phyloP scores from a whole-genome alignment of 1,139 yeast species.

The Hemisphaericaspora subhashii region DNA sequence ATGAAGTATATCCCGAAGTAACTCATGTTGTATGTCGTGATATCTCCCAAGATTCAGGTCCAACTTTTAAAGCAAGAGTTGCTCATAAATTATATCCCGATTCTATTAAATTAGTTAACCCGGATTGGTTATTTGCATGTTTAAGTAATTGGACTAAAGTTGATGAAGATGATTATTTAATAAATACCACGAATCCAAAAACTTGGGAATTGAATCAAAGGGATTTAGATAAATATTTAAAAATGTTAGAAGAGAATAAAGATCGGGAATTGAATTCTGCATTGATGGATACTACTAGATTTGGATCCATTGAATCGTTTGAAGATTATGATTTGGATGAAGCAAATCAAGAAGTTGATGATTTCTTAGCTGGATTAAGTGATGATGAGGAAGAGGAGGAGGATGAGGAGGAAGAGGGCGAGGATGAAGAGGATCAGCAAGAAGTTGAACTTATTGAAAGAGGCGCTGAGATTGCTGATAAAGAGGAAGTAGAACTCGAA shows the following conservation, averaged over 20 bases:
- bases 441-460: conserved; percentile 3
- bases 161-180: conserved; percentile 59
- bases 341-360: conserved; percentile 60
- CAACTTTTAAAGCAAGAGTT: conserved; percentile 72
- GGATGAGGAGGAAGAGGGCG: conserved; percentile 27
- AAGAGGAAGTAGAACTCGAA: conserved; percentile 12
- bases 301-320: conserved; percentile 31
- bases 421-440: conserved; percentile 18
- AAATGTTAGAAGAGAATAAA: conserved; percentile 24
- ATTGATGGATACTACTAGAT: conserved; percentile 20
- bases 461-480: conserved; percentile 11
- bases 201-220: conserved; percentile 43
- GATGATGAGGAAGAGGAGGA: conserved; percentile 46
- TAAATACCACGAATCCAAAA: conserved; percentile 43
- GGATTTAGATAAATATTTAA: conserved; percentile 47
- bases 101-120: conserved; percentile 72
- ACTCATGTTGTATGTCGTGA: conserved; percentile 87
- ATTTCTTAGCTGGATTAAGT: conserved; percentile 55
- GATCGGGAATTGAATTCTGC: conserved; percentile 12
- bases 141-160: conserved; percentile 75
- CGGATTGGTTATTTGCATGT: conserved; percentile 91
- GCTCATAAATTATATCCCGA: conserved; percentile 65
- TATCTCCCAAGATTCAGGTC: conserved; percentile 54
- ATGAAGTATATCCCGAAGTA: conserved; percentile 69
- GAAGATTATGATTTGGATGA: conserved; percentile 53